Percentiles rank a stretch among this genome's conserved stretches.
Evolutionary conservation across 169 alveolate genomes (phyloP).

Genomic region (Babesia bovis): DNA sequence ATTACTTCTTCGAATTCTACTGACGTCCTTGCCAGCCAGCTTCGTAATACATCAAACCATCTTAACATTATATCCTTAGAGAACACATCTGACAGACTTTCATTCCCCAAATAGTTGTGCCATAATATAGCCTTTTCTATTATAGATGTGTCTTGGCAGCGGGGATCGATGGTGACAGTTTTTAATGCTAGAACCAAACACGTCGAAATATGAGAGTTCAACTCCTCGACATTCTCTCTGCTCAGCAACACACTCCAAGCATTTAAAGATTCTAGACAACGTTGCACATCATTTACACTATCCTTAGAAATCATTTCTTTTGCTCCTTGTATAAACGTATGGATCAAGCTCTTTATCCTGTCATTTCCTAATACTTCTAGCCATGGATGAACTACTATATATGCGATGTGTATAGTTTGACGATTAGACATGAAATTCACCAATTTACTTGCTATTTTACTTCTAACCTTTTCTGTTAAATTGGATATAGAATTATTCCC

Average conservation of each 20-base stretch:
- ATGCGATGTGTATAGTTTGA: constrained; percentile 1
- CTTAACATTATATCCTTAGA: constrained; percentile 29
- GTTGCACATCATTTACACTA: neutral
- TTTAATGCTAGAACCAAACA: neutral
- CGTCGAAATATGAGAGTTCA: neutral
- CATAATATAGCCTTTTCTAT: constrained; percentile 25
- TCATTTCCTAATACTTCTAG: constrained; percentile 1
- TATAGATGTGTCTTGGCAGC: constrained; percentile 41
- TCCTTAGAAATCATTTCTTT: constrained; percentile 23
- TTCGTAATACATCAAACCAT: constrained; percentile 29
- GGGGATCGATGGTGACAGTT: constrained; percentile 35
- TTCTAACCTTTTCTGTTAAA: neutral
- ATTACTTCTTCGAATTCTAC: constrained; percentile 39
- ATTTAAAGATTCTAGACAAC: neutral
- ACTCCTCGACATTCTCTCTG: neutral
- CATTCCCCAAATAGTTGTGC: constrained; percentile 24
- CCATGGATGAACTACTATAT: constrained; percentile 58
- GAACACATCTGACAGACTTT: neutral
- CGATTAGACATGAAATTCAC: neutral
- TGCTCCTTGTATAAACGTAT: neutral
- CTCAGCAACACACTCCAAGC: constrained; percentile 24
- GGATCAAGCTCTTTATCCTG: constrained; percentile 1
- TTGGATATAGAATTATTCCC: neutral
- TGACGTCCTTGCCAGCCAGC: constrained; percentile 24
- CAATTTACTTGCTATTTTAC: neutral